phyloP scores from a whole-genome alignment of 495 filamentous ascomycete genomes.

The Neurospora sp. region DNA sequence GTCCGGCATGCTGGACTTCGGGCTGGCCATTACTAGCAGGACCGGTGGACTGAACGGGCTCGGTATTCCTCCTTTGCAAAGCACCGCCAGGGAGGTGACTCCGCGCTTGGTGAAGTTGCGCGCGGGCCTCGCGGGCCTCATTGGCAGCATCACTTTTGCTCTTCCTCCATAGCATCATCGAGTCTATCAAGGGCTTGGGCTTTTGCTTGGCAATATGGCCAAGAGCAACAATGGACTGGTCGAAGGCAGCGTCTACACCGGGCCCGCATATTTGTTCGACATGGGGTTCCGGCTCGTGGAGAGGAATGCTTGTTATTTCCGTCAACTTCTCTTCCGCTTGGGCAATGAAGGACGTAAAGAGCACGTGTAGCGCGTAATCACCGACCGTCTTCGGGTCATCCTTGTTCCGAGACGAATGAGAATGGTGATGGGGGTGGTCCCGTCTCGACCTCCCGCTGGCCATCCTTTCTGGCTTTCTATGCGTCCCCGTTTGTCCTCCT shows the following conservation, averaged over 20 bases:
- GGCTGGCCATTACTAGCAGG: slow-evolving; percentile 5
- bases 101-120: slow-evolving; percentile 53
- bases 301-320: slow-evolving; percentile 62
- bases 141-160: slow-evolving; percentile 81
- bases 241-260: slow-evolving; percentile 81
- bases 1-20: slow-evolving; percentile 1
- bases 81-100: slow-evolving; percentile 18
- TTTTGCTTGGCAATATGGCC: slow-evolving; percentile 90
- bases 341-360: slow-evolving; percentile 83
- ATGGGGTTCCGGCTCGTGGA: slow-evolving; percentile 58
- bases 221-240: slow-evolving; percentile 86
- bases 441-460: slow-evolving; percentile 56
- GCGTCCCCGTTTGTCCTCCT: slow-evolving; percentile 15
- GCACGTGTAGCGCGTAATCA: slow-evolving; percentile 91
- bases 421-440: slow-evolving; percentile 68
- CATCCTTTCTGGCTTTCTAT: slow-evolving; percentile 49
- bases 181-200: slow-evolving; percentile 91
- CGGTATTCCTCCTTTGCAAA: slow-evolving; percentile 39
- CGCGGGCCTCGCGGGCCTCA: slow-evolving; percentile 43
- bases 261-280: slow-evolving; percentile 86
- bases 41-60: slow-evolving; percentile 30
- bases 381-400: slow-evolving; percentile 81
- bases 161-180: slow-evolving; percentile 95
- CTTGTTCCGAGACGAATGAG: slow-evolving; percentile 67
- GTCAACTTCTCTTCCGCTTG: slow-evolving; percentile 92